Conservation (phyloP, 371 early-diverging fungal genomes). For the Umbelopsis sp. region DNA sequence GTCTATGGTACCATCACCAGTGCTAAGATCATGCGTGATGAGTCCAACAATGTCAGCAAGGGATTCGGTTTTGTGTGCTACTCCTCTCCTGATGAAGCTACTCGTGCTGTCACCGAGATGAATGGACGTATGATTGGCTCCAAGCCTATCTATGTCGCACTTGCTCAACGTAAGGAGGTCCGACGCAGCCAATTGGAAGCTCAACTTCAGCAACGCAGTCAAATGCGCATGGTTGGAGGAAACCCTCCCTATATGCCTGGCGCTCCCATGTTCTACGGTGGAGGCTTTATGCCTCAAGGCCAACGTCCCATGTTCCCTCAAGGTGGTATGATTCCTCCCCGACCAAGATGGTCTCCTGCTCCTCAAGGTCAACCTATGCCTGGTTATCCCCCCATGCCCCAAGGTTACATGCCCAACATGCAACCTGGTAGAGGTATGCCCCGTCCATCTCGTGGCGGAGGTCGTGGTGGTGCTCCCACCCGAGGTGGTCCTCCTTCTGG, state of each 20-base stretch:
- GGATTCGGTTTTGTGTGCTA: constrained; percentile 95
- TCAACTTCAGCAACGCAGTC: constrained; percentile 91
- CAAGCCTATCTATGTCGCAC: constrained; percentile 98
- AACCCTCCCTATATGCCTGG: constrained; percentile 54
- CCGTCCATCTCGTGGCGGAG: constrained; percentile 64
- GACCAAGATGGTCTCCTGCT: constrained; percentile 75
- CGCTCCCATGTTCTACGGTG: constrained; percentile 59
- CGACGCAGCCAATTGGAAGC: constrained; percentile 92
- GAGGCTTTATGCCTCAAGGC: constrained; percentile 60
- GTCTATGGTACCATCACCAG: constrained; percentile 95
- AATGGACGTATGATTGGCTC: constrained; percentile 89
- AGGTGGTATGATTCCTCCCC: constrained; percentile 71
- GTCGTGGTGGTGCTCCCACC: constrained; percentile 57
- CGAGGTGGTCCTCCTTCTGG: constrained; percentile 46
- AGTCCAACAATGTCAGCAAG: constrained; percentile 74
- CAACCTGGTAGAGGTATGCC: constrained; percentile 53
- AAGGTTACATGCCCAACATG: constrained; percentile 42
- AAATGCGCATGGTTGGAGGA: constrained; percentile 66
- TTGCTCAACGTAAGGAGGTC: constrained; percentile 97
- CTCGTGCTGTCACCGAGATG: constrained; percentile 90
- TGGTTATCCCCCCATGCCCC: constrained; percentile 57
- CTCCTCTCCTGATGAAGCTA: constrained; percentile 90
- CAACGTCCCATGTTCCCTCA: constrained; percentile 64
- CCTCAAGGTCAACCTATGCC: constrained; percentile 66
- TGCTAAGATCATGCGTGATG: constrained; percentile 97